Base-by-base conservation (phyloP, 176 grass and related monocot genomes). In the Bothriochloa decipiens region DNA sequence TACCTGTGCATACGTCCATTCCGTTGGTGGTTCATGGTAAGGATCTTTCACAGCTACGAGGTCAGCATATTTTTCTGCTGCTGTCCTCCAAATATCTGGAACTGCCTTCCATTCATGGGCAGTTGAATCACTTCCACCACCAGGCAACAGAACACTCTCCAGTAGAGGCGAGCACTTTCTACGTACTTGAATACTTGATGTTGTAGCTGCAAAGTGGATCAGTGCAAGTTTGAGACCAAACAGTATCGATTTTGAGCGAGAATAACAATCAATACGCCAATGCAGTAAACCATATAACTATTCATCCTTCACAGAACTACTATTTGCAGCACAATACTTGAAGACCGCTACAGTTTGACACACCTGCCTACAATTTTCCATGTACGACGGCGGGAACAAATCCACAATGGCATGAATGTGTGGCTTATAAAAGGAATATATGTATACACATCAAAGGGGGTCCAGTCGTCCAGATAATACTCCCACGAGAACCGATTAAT, bases 81-180 rank as follows among this genome's bases (percentile, higher is more conserved):
- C 82, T 73, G 89, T 91, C 87, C 86, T 97, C 95, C 95, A 97
- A 77, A 97, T 97, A 85, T 97, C 95, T 39, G 95, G 95, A 87
- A 97, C 82, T 4, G 95, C 87, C 72, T 88, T 88, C 92, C 95
- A 97, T 11, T 97, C 92, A 69, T 82, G 70, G 20, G 49, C 79
- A 39, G 26, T 27, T 49, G 68, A 71, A 70, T 83, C 73, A 81
- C 45, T 91, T 18, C n/a, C n/a, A n/a, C 75, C 85, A 76, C 22
- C 80, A 42, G 74, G 68, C 41, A 90, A 83, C 15, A 90, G 84
- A 83, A 11, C 80, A 75, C 80, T 90, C 50, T 90, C 88, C 40
- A 90, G 88, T 17, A 90, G 82, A 32, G 88, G 88, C 1, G 88
- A 87, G 75, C 74, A 90, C 62, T 90, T 90, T 22, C 80, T 82